Conservation (phyloP, 2,329 filamentous ascomycete genomes). For the Ophiocordyceps camponoti-floridani region DNA sequence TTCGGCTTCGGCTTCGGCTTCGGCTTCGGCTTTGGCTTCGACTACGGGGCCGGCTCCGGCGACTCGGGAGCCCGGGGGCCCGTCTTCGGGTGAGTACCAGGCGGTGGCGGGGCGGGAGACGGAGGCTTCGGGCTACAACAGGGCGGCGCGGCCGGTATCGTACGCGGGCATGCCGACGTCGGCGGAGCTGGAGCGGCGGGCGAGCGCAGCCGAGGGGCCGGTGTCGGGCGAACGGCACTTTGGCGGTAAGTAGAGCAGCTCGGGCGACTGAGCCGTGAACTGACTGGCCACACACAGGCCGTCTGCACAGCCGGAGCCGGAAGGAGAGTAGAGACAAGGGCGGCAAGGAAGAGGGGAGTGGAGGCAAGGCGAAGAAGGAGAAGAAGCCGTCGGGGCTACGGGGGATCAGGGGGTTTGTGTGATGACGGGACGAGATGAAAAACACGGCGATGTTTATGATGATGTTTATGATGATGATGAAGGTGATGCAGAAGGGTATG, state of each 20-base stretch:
- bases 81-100: slow-evolving; percentile 18
- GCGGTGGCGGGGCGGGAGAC: slow-evolving; percentile 22
- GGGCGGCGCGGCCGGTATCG: slow-evolving; percentile 21
- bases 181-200: slow-evolving; percentile 4
- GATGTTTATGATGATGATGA: not conserved
- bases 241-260: slow-evolving; percentile 20
- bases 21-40: slow-evolving; percentile 13
- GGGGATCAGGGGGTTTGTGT: slow-evolving; percentile 22
- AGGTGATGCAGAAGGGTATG: not conserved
- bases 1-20: slow-evolving; percentile 1
- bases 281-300: slow-evolving; percentile 14
- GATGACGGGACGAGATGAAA: not conserved
- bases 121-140: slow-evolving; percentile 24
- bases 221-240: slow-evolving; percentile 20
- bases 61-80: slow-evolving; percentile 19
- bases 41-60: slow-evolving; percentile 13
- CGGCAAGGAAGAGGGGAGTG: slow-evolving; percentile 20
- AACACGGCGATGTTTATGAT: not conserved
- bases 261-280: not conserved
- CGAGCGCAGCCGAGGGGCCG: slow-evolving; percentile 14
- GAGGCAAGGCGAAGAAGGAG: slow-evolving; percentile 14
- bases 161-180: slow-evolving; percentile 11
- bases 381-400: slow-evolving; percentile 19
- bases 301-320: slow-evolving; percentile 26
- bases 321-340: slow-evolving; percentile 30